A percentile compares a stretch with the other conserved stretches of the same genome.
These are phyloP conservation scores for Euphorbia schlechtendalii DNA, from an alignment of 441 rosid genomes.

Conservation along the genomic window DNA sequence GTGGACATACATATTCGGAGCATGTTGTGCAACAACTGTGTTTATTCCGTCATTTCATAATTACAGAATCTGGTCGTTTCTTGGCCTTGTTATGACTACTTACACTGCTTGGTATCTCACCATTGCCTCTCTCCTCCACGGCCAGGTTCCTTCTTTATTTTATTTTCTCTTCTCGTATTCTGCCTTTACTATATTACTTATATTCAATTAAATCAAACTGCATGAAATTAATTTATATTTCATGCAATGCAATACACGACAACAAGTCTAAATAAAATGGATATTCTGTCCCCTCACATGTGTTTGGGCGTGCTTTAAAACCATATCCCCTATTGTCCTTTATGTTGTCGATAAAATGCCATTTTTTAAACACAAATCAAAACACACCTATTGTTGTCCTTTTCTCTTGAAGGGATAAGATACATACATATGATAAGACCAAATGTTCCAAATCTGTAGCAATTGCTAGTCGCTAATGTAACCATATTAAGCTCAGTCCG, in stretches of 20 bases:
- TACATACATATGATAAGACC: too few species aligned
- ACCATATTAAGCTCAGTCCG: too few species aligned
- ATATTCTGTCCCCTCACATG: constrained; percentile 20
- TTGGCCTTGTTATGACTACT: constrained; percentile 94
- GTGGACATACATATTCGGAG: too few species aligned
- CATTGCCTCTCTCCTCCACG: constrained; percentile 73
- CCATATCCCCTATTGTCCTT: constrained; percentile 24
- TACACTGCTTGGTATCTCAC: constrained; percentile 97
- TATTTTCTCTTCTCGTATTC: too few species aligned
- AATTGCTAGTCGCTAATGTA: too few species aligned
- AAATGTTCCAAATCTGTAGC: too few species aligned
- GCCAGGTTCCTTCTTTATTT: constrained; percentile 48
- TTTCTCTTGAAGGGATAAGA: too few species aligned
- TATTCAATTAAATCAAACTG: too few species aligned
- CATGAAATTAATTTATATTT: too few species aligned
- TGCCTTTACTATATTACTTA: too few species aligned
- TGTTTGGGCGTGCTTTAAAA: constrained; percentile 22
- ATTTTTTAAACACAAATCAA: too few species aligned
- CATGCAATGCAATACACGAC: constrained; percentile 1
- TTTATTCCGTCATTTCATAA: constrained; percentile 75
- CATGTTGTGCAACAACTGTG: too few species aligned
- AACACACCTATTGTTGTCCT: background rate
- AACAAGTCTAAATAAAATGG: background rate
- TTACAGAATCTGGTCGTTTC: constrained; percentile 94
- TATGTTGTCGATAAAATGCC: constrained; percentile 19